phyloP scores from a whole-genome alignment of 805 yeast genomes.

The Starmerella bacillaris region DNA sequence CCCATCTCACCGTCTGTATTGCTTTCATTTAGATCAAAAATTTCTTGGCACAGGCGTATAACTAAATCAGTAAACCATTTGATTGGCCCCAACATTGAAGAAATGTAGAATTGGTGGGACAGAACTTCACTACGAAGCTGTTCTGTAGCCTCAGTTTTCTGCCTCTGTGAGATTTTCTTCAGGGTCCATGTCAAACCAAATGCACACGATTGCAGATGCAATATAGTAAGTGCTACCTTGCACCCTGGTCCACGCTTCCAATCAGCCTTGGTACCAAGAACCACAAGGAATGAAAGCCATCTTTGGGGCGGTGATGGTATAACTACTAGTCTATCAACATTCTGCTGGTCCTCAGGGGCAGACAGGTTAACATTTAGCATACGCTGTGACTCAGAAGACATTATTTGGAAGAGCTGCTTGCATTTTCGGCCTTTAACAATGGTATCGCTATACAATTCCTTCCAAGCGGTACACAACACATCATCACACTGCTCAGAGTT shows the following conservation, averaged over 20 bases:
- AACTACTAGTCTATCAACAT: slow-evolving; percentile 54
- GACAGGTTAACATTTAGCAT: slow-evolving; percentile 58
- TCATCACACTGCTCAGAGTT: slow-evolving; percentile 54
- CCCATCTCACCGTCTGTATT: slow-evolving; percentile 2
- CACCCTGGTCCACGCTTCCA: slow-evolving; percentile 31
- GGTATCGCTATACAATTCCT: slow-evolving; percentile 26
- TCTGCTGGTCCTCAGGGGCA: slow-evolving; percentile 39
- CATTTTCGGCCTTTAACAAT: slow-evolving; percentile 15
- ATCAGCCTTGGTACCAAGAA: slow-evolving; percentile 36
- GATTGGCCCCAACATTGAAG: slow-evolving; percentile 44
- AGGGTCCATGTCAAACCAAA: slow-evolving; percentile 55
- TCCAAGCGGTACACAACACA: slow-evolving; percentile 37
- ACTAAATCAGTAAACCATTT: slow-evolving; percentile 76
- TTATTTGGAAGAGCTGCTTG: slow-evolving; percentile 25
- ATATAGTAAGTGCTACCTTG: slow-evolving; percentile 40
- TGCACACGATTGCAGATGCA: slow-evolving; percentile 53
- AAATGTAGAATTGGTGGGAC: slow-evolving; percentile 18
- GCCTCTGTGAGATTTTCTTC: slow-evolving; percentile 23
- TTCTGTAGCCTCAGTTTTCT: slow-evolving; percentile 19
- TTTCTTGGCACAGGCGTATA: slow-evolving; percentile 55
- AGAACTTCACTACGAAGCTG: slow-evolving; percentile 26
- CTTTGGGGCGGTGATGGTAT: slow-evolving; percentile 59
- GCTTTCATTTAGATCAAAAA: slow-evolving; percentile 17
- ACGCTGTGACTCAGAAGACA: slow-evolving; percentile 52
- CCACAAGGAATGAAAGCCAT: slow-evolving; percentile 48